Conservation (phyloP, 352 stramenopile species). For the Globisporangium cederbergense region DNA sequence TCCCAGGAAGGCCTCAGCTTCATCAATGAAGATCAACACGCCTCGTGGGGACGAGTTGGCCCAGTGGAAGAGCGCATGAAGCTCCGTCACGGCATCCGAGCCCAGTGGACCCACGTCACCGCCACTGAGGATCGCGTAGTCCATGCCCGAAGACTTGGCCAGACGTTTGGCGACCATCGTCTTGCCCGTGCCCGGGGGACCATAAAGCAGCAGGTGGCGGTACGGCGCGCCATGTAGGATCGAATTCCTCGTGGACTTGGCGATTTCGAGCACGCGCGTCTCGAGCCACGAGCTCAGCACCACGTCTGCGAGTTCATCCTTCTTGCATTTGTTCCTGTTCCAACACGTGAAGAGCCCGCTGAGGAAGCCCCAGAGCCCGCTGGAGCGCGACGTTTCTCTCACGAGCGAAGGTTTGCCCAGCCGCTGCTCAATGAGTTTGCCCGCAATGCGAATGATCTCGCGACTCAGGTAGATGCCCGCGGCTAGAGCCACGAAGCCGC, state of each 20-base stretch:
- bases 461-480: conserved; percentile 61
- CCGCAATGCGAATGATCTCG: conserved; percentile 52
- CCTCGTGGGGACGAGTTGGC: conserved; percentile 65
- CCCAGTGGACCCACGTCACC: conserved; percentile 82
- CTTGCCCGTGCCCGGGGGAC: conserved; percentile 81
- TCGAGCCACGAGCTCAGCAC: conserved; percentile 49
- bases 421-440: conserved; percentile 59
- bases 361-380: conserved; percentile 45
- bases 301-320: conserved; percentile 55
- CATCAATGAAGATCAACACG: conserved; percentile 82
- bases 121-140: conserved; percentile 84
- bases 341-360: conserved; percentile 21
- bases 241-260: conserved; percentile 55
- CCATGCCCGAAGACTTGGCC: conserved; percentile 58
- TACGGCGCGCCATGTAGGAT: conserved; percentile 67
- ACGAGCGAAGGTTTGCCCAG: conserved; percentile 72
- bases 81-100: conserved; percentile 68
- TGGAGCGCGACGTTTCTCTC: conserved; percentile 56
- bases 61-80: conserved; percentile 83
- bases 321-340: conserved; percentile 23
- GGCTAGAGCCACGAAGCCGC: conserved; percentile 50
- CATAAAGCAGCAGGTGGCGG: conserved; percentile 82
- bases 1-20: conserved; percentile 49
- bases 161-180: conserved; percentile 87
- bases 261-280: conserved; percentile 62